Evolutionary conservation across 805 yeast species (phyloP).

Genomic region (Lipomyces kockii): DNA sequence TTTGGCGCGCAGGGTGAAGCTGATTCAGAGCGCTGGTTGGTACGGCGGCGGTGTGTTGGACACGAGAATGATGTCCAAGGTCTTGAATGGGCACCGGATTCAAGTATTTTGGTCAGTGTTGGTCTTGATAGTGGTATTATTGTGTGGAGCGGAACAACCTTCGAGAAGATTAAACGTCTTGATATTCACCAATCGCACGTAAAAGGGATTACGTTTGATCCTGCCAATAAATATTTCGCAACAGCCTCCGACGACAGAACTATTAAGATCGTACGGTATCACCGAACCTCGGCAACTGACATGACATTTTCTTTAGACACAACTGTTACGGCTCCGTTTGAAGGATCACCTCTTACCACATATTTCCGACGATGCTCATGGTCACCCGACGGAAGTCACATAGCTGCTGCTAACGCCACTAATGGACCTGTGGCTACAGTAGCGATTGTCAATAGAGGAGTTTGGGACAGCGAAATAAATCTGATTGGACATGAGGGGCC

Average conservation of each 20-base stretch:
- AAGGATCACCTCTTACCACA: constrained; percentile 86
- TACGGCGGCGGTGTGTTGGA: constrained; percentile 87
- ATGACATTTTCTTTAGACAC: constrained; percentile 86
- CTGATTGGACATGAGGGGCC: constrained; percentile 74
- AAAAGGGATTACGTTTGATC: constrained; percentile 96
- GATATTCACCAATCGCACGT: constrained; percentile 95
- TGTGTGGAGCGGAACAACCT: constrained; percentile 91
- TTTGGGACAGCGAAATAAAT: constrained; percentile 67
- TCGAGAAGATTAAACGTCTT: constrained; percentile 74
- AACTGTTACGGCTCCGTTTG: constrained; percentile 81
- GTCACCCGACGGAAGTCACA: constrained; percentile 76
- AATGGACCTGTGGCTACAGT: constrained; percentile 68
- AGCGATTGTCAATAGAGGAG: constrained; percentile 64
- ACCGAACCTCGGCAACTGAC: constrained; percentile 66
- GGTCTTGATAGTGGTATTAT: constrained; percentile 92
- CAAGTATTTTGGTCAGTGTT: constrained; percentile 85
- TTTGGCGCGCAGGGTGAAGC: constrained; percentile 67
- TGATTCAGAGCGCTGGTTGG: constrained; percentile 93
- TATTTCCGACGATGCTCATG: constrained; percentile 76
- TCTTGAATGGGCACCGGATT: constrained; percentile 97
- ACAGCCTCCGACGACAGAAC: constrained; percentile 97
- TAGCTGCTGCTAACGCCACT: constrained; percentile 71
- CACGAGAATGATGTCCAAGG: constrained; percentile 98
- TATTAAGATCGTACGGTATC: constrained; percentile 83
- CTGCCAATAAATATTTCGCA: constrained; percentile 96